Percentiles rank a stretch among this genome's conserved stretches.
These are phyloP conservation scores for Thelephora ganbajun DNA, from an alignment of 768 basidiomycete species.

Conservation along the genomic window DNA sequence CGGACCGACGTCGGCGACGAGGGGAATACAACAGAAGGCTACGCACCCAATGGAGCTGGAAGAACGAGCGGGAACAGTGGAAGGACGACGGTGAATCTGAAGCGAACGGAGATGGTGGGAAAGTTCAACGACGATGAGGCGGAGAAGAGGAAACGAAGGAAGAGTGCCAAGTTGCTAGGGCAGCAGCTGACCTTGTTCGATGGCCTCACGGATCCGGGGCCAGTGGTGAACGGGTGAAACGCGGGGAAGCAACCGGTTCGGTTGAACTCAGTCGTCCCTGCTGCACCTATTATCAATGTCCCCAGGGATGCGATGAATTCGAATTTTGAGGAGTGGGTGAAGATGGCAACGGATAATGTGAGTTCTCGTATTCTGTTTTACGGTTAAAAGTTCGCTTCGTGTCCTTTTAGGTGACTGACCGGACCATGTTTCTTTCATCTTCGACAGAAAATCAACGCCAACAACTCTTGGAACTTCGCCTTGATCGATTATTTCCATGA, in stretches of 20 bases:
- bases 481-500: slow-evolving; percentile 99
- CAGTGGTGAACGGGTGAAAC: slow-evolving; percentile 29
- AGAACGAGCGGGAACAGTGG: too few species aligned
- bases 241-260: slow-evolving; percentile 32
- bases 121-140: slow-evolving; percentile 74
- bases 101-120: slow-evolving; percentile 10
- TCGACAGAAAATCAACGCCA: slow-evolving; percentile 90
- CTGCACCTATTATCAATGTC: slow-evolving; percentile 43
- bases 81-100: too few species aligned
- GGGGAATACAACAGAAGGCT: too few species aligned
- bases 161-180: slow-evolving; percentile 48
- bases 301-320: slow-evolving; percentile 77
- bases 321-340: slow-evolving; percentile 99
- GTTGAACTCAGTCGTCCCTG: slow-evolving; percentile 40
- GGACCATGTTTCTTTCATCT: slow-evolving; percentile 2
- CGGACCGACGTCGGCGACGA: too few species aligned
- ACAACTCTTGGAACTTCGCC: slow-evolving; percentile 96
- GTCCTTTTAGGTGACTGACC: neutral
- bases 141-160: slow-evolving; percentile 71
- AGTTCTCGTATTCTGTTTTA: neutral
- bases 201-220: slow-evolving; percentile 45
- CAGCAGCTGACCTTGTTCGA: slow-evolving; percentile 19
- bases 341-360: slow-evolving; percentile 95
- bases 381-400: neutral
- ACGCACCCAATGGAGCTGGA: too few species aligned